Evolutionary conservation across 2,329 filamentous ascomycete genomes (phyloP), one percentile per base, ranked within the genome.

Genomic region (Colletotrichum scovillei): DNA sequence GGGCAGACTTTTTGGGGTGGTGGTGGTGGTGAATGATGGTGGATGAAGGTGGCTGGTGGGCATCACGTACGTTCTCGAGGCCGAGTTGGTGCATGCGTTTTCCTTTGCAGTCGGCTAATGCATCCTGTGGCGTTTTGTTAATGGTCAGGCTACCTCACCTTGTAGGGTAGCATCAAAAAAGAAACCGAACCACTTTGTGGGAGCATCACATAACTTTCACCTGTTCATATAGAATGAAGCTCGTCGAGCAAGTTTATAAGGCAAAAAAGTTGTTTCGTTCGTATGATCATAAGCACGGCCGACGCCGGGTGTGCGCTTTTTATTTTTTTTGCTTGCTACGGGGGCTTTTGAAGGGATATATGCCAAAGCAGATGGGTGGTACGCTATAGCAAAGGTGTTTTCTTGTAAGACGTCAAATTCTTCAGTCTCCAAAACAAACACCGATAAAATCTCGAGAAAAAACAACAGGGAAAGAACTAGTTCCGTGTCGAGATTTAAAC

Each of bases 401-500:
- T 52, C 28, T 42, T 19, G 38, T 42, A 42, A 32, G 68, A 67
- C 58, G 58, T 68, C 59, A 63, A 64, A 38, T 68, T 58, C 14
- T 42, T 58, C 16, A 12, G 58, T 53, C 72, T 38, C 38, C 5
- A 42, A 19, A 16, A 42, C 6, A 42, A 58, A 52, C 69, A 74
- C 72, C 63, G 24, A 60, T 16, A 67, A 74, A 72, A 72, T 60
- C 69, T 72, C 59, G 57, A 42, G 38, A 42, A 42, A 59, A 74
- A 72, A 62, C 63, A n/a, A 49, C 42, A 49, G 42, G 19, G 38
- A 42, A 72, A 58, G 59, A 63, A 55, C 30, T 42, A 0, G 49
- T 28, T n/a, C 68, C 49, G 52, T 49, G 42, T 46, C 24, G 49
- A 63, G 63, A 72, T 60, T 89, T 96, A 99, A 79, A 98, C 95